Base-by-base conservation (phyloP, 768 basidiomycete species). In the Psilocybe cyanescens region DNA sequence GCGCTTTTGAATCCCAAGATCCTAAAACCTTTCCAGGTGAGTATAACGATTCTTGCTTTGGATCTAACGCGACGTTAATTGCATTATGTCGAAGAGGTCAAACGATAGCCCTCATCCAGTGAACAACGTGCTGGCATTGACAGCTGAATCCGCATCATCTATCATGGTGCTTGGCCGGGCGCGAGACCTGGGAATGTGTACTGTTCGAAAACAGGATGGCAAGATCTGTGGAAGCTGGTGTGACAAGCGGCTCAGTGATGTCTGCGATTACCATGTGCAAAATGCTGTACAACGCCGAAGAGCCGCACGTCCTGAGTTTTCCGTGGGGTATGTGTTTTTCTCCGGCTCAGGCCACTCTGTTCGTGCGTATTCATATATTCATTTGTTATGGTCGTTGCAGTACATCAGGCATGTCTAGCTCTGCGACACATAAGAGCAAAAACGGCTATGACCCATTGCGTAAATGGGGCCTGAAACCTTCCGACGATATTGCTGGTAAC, bases 211-310 rank as follows among this genome's bases (percentile, higher is more conserved):
- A 70, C 83, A 84, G 55, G 94, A 97, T 60, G 94, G 95, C 1
- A 89, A 89, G 54, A 68, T 80, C 1, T 99, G 97, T 67, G 87
- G 87, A 8, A 83, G 87, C 57, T 99, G 97, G 97, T 93, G 88
- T 53, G 97, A 99, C 76, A 94, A 89, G 65, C 88, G 95, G 30
- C 83, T 91, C 68, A 83, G 86, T 71, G 89, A 92, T 17, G 88
- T 92, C 3, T 99, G 97, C 74, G 96, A 98, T 46, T 99, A 86
- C 74, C 97, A 99, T 75, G 73, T 98, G 44, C 89, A 94, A 62
- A 81, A 83, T 24, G 92, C 95, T 0, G 86, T 99, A 3, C 82
- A 93, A 73, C 78, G 86, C 19, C 80, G 83, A 14, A 81, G 95
- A 8, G 89, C 91, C 0, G 85, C 84, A 0, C 83, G 97, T 50